Percentiles rank a stretch among this genome's conserved stretches.
phyloP scores from a whole-genome alignment of 352 stramenopile genomes.

The Poterioochromonas sp. region DNA sequence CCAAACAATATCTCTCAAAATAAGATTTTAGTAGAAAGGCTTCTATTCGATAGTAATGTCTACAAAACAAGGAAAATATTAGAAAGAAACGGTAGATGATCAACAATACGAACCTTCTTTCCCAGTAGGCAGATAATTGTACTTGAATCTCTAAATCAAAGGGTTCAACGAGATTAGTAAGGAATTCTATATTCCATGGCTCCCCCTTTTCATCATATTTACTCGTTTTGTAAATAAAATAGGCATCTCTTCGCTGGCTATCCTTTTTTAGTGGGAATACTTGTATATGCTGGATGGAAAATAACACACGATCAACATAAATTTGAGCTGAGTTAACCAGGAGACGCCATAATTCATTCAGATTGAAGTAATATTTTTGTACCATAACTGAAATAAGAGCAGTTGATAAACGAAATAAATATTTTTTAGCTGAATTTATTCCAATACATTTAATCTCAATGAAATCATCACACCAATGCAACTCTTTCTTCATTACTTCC shows the following conservation, averaged over 20 bases:
- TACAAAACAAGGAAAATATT: background rate
- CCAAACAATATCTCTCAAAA: background rate
- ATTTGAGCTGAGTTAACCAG: background rate
- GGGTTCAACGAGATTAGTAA: background rate
- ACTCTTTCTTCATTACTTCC: too few relatives aligned
- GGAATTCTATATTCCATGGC: background rate
- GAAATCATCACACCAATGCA: conserved; percentile 3
- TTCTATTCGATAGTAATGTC: background rate
- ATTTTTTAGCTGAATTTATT: background rate
- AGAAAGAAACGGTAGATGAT: background rate
- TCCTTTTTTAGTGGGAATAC: background rate
- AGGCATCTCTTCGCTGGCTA: background rate
- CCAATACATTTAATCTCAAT: background rate
- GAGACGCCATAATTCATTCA: background rate
- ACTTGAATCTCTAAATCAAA: conserved; percentile 5
- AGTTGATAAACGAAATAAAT: background rate
- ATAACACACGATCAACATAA: background rate
- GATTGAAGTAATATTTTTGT: background rate
- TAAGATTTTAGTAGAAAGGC: background rate
- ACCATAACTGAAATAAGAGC: conserved; percentile 18
- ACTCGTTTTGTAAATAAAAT: background rate
- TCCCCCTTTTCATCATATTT: background rate
- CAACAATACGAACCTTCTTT: background rate
- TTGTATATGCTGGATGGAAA: background rate
- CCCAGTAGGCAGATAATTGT: background rate